Evolutionary conservation across 2,329 filamentous ascomycete genomes (phyloP).

Genomic region (Dothistroma septosporum): DNA sequence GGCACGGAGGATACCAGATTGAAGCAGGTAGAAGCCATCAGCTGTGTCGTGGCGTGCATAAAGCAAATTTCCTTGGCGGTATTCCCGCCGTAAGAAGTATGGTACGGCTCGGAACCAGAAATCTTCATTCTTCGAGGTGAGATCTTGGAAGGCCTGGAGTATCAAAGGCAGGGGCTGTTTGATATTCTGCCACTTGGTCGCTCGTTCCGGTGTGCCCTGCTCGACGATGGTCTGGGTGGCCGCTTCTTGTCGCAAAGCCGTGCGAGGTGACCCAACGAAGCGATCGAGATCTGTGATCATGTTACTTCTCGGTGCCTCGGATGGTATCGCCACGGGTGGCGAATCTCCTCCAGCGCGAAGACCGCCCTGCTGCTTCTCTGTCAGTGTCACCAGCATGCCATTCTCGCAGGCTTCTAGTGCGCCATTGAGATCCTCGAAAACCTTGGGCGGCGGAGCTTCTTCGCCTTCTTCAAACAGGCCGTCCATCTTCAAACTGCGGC

Average conservation of each 20-base stretch:
- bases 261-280: constrained; percentile 68
- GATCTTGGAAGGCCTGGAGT: constrained; percentile 88
- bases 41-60: constrained; percentile 73
- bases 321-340: constrained; percentile 33
- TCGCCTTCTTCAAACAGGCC: constrained; percentile 72
- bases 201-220: constrained; percentile 37
- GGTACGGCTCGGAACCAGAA: constrained; percentile 82
- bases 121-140: constrained; percentile 82
- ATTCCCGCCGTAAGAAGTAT: constrained; percentile 70
- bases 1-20: constrained; percentile 80
- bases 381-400: constrained; percentile 63
- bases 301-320: constrained; percentile 29
- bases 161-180: constrained; percentile 87
- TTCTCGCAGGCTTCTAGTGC: constrained; percentile 95
- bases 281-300: constrained; percentile 23
- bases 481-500: constrained; percentile 74
- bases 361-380: constrained; percentile 32
- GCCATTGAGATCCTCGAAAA: constrained; percentile 87
- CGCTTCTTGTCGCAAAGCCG: constrained; percentile 70
- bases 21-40: constrained; percentile 83
- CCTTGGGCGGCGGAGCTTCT: constrained; percentile 59
- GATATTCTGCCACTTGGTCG: constrained; percentile 75
- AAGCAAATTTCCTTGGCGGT: constrained; percentile 64
- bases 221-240: constrained; percentile 71
- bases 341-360: constrained; percentile 48